Percentiles rank a stretch among this genome's conserved stretches.
Conservation (phyloP, 2,329 filamentous ascomycete genomes). For the Herpotrichia juniperi region DNA sequence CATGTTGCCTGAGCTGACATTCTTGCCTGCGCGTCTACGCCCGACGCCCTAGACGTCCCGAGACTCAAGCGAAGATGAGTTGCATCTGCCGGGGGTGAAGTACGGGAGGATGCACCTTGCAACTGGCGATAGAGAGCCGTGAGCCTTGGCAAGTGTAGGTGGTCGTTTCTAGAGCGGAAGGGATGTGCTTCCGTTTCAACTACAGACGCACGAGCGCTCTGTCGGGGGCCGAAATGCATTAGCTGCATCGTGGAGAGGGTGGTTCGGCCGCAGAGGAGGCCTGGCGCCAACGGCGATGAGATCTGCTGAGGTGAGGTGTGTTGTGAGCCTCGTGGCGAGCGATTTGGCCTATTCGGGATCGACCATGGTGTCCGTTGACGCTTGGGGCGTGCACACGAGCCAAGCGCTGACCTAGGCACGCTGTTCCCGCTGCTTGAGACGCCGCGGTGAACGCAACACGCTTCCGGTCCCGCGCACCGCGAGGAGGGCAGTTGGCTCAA, state of each 20-base stretch:
- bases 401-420: conserved; percentile 15
- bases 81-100: neutral
- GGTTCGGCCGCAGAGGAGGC: conserved; percentile 9
- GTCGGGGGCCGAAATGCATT: conserved; percentile 30
- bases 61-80: neutral
- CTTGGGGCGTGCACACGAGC: neutral
- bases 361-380: conserved; percentile 2
- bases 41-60: neutral
- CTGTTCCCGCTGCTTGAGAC: neutral
- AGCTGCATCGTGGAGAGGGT: conserved; percentile 16
- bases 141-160: conserved; percentile 8
- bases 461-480: neutral
- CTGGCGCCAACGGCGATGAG: conserved; percentile 13
- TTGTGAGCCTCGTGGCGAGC: conserved; percentile 11
- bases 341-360: conserved; percentile 10
- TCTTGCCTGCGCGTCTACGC: neutral
- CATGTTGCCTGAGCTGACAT: conserved; percentile 4
- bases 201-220: conserved; percentile 12
- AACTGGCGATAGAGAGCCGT: neutral
- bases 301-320: conserved; percentile 13
- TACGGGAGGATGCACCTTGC: conserved; percentile 10
- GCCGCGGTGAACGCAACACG: neutral
- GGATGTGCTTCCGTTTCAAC: conserved; percentile 16
- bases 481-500: conserved; percentile 1
- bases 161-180: neutral